These are phyloP conservation scores for Diutina catenulata DNA, from an alignment of 1,139 yeast genomes.

Conservation along the genomic window DNA sequence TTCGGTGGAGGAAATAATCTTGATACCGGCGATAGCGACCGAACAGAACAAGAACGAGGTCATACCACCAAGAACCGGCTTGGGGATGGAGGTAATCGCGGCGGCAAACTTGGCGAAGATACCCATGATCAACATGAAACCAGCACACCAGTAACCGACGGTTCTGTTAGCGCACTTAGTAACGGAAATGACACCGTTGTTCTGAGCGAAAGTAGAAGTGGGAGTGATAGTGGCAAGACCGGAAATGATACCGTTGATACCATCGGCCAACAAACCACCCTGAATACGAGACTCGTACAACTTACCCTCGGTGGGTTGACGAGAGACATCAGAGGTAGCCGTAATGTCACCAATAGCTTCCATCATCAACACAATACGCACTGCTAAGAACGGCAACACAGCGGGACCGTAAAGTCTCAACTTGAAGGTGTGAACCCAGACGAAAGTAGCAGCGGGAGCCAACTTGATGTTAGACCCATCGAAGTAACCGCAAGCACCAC, in stretches of 20 bases:
- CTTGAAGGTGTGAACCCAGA: constrained; percentile 80
- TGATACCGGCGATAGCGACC: constrained; percentile 81
- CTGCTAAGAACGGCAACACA: constrained; percentile 76
- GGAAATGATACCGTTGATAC: constrained; percentile 57
- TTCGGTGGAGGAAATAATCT: constrained; percentile 62
- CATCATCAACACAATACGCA: constrained; percentile 71
- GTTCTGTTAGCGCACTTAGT: constrained; percentile 81
- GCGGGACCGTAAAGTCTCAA: constrained; percentile 70
- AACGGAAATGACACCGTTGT: constrained; percentile 84
- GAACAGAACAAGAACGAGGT: constrained; percentile 80
- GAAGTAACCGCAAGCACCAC: constrained; percentile 83
- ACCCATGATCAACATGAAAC: constrained; percentile 76
- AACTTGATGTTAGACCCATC: constrained; percentile 36
- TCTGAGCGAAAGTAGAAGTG: constrained; percentile 86
- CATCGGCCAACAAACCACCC: constrained; percentile 85
- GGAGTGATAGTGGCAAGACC: constrained; percentile 77
- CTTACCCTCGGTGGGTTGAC: constrained; percentile 73
- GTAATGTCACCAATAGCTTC: constrained; percentile 91
- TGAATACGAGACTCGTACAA: constrained; percentile 75
- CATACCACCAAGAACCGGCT: constrained; percentile 84
- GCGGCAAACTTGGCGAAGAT: constrained; percentile 83
- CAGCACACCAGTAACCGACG: constrained; percentile 86
- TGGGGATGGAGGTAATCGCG: constrained; percentile 76
- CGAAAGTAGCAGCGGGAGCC: constrained; percentile 78
- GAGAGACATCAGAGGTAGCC: constrained; percentile 83